Conservation (phyloP, 345 rosid species). For the Arabis hirsuta region DNA sequence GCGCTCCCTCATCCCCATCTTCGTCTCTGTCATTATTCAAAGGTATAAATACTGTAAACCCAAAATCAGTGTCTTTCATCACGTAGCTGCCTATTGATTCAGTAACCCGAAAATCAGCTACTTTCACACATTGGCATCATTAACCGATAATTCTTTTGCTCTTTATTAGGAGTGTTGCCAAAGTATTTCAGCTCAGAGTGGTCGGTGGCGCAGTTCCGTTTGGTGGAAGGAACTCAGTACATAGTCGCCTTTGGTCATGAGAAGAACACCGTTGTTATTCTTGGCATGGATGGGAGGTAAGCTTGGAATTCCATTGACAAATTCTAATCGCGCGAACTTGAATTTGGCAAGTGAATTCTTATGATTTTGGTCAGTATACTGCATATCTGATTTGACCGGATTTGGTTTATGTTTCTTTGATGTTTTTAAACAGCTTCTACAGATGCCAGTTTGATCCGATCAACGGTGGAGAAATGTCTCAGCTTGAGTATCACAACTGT, state of each 20-base stretch:
- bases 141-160: not conserved
- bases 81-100: conserved; percentile 5
- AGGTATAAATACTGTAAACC: conserved; percentile 49
- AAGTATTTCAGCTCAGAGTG: conserved; percentile 98
- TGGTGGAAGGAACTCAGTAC: conserved; percentile 83
- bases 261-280: conserved; percentile 83
- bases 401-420: conserved; percentile 3
- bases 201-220: conserved; percentile 93
- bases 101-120: not conserved
- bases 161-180: conserved; percentile 77
- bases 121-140: not conserved
- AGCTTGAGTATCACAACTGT: conserved; percentile 80
- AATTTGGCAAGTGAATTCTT: not conserved
- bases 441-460: conserved; percentile 89
- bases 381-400: conserved; percentile 7
- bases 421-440: conserved; percentile 69
- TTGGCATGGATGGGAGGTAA: conserved; percentile 98
- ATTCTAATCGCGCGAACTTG: not conserved
- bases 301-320: not conserved
- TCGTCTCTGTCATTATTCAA: conserved; percentile 72
- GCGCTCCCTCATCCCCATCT: conserved; percentile 45
- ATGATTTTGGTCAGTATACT: not conserved
- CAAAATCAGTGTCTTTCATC: conserved; percentile 9
- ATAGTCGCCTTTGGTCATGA: conserved; percentile 92
- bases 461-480: conserved; percentile 92